phyloP scores from a whole-genome alignment of 768 basidiomycete species.

The Lentinula raphanica region DNA sequence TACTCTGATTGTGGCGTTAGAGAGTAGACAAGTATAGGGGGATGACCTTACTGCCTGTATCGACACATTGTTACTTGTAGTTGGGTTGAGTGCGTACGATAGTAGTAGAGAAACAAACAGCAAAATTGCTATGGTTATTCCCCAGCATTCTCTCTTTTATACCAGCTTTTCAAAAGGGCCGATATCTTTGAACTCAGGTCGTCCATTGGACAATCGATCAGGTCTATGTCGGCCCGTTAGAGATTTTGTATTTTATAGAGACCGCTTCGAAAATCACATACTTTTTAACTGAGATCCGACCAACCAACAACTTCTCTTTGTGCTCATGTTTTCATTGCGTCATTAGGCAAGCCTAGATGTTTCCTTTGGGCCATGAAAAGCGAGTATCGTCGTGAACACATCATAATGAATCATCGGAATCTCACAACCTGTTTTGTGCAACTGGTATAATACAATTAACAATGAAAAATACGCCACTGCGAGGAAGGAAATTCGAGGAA shows the following conservation, averaged over 20 bases:
- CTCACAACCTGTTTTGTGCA: not conserved
- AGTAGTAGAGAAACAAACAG: not conserved
- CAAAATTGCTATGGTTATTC: not conserved
- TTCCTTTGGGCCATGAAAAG: not conserved
- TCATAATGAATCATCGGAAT: not conserved
- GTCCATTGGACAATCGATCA: constrained; percentile 6
- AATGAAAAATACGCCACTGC: not conserved
- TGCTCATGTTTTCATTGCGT: constrained; percentile 8
- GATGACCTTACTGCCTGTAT: constrained; percentile 56
- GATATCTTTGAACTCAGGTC: constrained; percentile 9
- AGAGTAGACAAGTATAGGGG: not conserved
- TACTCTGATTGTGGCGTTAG: constrained; percentile 40
- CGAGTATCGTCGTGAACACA: not conserved
- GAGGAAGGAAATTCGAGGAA: not conserved
- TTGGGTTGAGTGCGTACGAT: not conserved
- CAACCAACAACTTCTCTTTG: not conserved
- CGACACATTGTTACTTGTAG: constrained; percentile 50
- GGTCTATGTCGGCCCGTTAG: constrained; percentile 7
- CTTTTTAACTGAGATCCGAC: constrained; percentile 7
- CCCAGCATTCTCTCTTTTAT: constrained; percentile 8
- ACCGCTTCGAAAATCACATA: constrained; percentile 4
- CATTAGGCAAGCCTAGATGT: constrained; percentile 4
- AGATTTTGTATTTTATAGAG: constrained; percentile 6
- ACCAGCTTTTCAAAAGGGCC: constrained; percentile 9
- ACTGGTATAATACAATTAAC: not conserved